Evolutionary conservation across 1,284 basidiomycete genomes (phyloP).

Genomic region (Flammula alnicola): DNA sequence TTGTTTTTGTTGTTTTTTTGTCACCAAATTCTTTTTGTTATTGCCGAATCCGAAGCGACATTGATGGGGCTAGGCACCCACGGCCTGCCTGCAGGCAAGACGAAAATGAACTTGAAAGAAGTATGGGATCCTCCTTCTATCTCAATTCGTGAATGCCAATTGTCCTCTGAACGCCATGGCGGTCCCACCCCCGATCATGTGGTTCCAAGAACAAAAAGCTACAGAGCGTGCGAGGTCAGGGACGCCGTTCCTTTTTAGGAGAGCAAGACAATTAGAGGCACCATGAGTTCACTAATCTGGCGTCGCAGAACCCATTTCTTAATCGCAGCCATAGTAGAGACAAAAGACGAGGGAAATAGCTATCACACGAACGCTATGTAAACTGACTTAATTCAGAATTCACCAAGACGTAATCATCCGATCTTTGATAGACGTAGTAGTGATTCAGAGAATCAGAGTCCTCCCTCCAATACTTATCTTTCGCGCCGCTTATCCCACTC

Average conservation of each 20-base stretch:
- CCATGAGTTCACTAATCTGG: constrained; percentile 6
- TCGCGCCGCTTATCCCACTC: too few species aligned
- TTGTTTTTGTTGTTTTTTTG: constrained; percentile 28
- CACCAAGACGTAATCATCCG: constrained; percentile 7
- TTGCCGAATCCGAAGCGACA: constrained; percentile 19
- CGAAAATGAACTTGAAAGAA: constrained; percentile 17
- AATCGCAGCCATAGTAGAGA: constrained; percentile 7
- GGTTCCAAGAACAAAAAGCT: constrained; percentile 22
- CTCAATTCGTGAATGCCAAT: constrained; percentile 20
- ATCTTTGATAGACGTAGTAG: too few species aligned
- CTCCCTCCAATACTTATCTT: too few species aligned
- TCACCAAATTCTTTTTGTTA: constrained; percentile 23
- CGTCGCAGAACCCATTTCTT: neutral
- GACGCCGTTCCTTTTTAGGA: constrained; percentile 14
- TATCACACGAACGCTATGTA: neutral
- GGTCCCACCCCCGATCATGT: constrained; percentile 21
- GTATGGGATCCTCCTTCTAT: constrained; percentile 15
- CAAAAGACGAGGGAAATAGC: constrained; percentile 14
- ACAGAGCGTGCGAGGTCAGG: constrained; percentile 11
- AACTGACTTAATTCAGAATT: constrained; percentile 4
- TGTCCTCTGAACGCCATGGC: constrained; percentile 13
- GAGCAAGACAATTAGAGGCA: constrained; percentile 21
- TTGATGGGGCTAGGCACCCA: constrained; percentile 27
- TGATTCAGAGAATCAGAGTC: too few species aligned
- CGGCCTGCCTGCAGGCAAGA: constrained; percentile 24